Evolutionary conservation across 2,329 filamentous ascomycete species (phyloP).

Genomic region (Colletotrichum costaricense): DNA sequence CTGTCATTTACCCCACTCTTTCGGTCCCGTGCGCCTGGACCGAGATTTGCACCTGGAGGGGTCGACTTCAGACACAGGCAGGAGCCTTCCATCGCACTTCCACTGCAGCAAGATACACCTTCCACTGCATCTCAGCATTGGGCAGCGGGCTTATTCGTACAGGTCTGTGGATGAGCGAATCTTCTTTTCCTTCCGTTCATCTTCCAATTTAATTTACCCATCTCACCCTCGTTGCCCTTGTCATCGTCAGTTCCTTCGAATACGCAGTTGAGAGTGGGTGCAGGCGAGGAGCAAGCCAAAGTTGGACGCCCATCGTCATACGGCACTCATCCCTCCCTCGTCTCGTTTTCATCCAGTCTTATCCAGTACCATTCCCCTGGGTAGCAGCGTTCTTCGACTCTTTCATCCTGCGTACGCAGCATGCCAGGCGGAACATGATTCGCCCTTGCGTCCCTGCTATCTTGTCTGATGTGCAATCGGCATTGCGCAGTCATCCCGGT

Average conservation of each 20-base stretch:
- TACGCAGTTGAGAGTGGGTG: background rate
- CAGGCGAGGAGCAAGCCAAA: too few relatives aligned
- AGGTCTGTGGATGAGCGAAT: background rate
- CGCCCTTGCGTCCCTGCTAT: background rate
- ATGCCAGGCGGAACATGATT: background rate
- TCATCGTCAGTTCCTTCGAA: background rate
- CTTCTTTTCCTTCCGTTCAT: background rate
- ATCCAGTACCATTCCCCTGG: background rate
- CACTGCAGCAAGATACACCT: too few relatives aligned
- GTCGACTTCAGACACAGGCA: too few relatives aligned
- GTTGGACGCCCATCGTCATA: background rate
- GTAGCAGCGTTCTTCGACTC: constrained; percentile 1
- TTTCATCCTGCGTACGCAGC: too few relatives aligned
- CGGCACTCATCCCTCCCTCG: background rate
- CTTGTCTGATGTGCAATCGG: constrained; percentile 2
- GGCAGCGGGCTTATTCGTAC: background rate
- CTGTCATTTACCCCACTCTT: background rate
- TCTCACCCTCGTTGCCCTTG: background rate
- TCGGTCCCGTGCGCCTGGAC: constrained; percentile 21
- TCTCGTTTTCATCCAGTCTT: background rate
- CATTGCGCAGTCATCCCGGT: background rate
- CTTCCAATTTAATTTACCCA: background rate
- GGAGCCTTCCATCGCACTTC: too few relatives aligned
- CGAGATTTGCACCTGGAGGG: background rate
- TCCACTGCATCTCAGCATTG: too few relatives aligned